Evolutionary conservation across 805 yeast species (phyloP).

Genomic region (Phaffomyces opuntiae): DNA sequence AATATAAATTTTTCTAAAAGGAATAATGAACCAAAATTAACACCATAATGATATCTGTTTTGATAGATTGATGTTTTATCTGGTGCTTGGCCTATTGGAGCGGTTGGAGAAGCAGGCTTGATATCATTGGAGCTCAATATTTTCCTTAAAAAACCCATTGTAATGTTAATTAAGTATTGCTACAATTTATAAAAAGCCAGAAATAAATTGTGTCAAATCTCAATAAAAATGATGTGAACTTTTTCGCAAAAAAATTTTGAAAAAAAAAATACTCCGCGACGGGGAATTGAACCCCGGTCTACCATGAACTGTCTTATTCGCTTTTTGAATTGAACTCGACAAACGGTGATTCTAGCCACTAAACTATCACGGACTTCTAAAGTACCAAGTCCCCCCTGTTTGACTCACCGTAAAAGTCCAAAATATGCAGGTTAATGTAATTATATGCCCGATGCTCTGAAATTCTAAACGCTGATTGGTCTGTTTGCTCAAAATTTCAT

Average conservation of each 20-base stretch:
- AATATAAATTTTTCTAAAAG: conserved; percentile 77
- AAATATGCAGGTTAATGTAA: too few relatives aligned
- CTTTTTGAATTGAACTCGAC: neutral
- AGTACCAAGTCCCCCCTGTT: too few relatives aligned
- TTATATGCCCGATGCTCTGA: too few relatives aligned
- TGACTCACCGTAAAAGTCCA: too few relatives aligned
- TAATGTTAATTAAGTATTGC: neutral
- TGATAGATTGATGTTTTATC: conserved; percentile 45
- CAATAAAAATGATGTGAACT: neutral
- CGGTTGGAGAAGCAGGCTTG: conserved; percentile 20
- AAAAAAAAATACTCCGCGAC: neutral
- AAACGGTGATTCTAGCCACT: neutral
- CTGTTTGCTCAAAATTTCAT: too few relatives aligned
- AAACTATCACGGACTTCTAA: neutral
- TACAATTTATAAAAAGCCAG: too few relatives aligned
- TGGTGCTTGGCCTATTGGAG: conserved; percentile 26
- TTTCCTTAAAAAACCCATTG: conserved; percentile 6
- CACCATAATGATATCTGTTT: conserved; percentile 66
- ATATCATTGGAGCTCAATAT: neutral
- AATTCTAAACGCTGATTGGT: too few relatives aligned
- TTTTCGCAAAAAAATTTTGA: too few relatives aligned
- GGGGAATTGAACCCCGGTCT: neutral
- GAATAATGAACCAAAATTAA: conserved; percentile 77
- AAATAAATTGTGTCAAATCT: neutral
- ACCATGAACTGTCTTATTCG: neutral